A percentile compares a stretch with the other conserved stretches of the same genome.
These are phyloP conservation scores for Aspergillaceae sp. DNA, from an alignment of 2,329 filamentous ascomycete species.

Conservation along the genomic window DNA sequence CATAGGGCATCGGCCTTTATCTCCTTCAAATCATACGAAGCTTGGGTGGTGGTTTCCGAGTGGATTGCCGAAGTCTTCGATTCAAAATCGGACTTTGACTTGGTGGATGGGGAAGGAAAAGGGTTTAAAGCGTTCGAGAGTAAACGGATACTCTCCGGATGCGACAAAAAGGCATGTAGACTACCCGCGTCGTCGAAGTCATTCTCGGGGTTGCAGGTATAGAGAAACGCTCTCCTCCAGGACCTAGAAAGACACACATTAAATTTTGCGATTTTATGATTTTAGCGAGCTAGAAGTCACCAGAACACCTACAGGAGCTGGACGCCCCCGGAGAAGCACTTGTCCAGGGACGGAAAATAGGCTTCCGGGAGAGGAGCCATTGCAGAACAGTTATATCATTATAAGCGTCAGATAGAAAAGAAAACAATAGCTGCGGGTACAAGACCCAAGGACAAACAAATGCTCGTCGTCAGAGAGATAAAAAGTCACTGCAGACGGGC, in stretches of 20 bases:
- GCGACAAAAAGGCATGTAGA: constrained; percentile 61
- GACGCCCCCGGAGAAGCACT: constrained; percentile 72
- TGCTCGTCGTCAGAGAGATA: constrained; percentile 4
- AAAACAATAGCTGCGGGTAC: constrained; percentile 2
- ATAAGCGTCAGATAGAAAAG: constrained; percentile 14
- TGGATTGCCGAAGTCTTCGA: constrained; percentile 82
- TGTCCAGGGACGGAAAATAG: constrained; percentile 78
- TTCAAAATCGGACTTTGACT: constrained; percentile 65
- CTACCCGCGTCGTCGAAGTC: constrained; percentile 46
- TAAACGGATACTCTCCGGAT: constrained; percentile 58
- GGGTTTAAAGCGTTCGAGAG: constrained; percentile 61
- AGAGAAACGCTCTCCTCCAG: constrained; percentile 50
- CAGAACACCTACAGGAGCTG: constrained; percentile 58
- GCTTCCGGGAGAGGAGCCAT: constrained; percentile 65
- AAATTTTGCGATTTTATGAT: constrained; percentile 8
- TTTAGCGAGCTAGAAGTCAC: not conserved
- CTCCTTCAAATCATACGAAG: constrained; percentile 63
- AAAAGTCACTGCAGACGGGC: constrained; percentile 9
- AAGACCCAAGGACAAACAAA: constrained; percentile 1
- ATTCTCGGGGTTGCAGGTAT: constrained; percentile 35
- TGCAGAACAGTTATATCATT: constrained; percentile 34
- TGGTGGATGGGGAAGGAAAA: constrained; percentile 54
- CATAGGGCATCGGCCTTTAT: constrained; percentile 80
- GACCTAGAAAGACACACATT: constrained; percentile 41
- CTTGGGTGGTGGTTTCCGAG: constrained; percentile 58